Evolutionary conservation across 306 rosid genomes (phyloP), one percentile per base, ranked within the genome.

Genomic region (Fragaria vesca): DNA sequence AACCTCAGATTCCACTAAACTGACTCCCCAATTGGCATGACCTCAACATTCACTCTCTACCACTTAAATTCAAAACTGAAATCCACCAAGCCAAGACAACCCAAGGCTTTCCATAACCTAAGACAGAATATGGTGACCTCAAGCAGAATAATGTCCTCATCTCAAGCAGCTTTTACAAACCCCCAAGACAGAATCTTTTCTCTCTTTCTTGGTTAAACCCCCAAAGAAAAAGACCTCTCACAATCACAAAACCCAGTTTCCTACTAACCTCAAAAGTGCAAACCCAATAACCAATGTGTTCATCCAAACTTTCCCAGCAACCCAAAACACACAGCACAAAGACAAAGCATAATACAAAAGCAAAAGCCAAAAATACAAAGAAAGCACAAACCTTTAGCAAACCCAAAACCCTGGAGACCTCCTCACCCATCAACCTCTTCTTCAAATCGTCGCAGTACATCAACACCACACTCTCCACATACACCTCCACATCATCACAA

Each of bases 401-500:
- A 75, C 90, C 89, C 88, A 93, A 66, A 80, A 93, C 86, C 84
- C 87, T 91, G 24, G 95, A 81, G 82, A 93, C 96, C 73, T 78
- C 83, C 28, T 91, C 89, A 47, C 86, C 93, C 66, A 89, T 85
- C 68, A 87, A 69, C 79, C 87, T 88, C 72, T 28, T 78, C 87
- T 82, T 91, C 88, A 93, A 83, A 87, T 90, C 88, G 51, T 87
- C 90, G 55, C 60, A 76, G 54, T 93, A 91, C 98, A 93, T 93
- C 90, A 93, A 86, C 58, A 93, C 91, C 58, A 93, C 91, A 66
- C 90, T 85, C 65, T 93, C 98, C 40, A 91, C 93, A 47, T 93
- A 91, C 8, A 87, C 92, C 43, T 93, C 90, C 34, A 93, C 91
- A 52, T 93, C 95, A 58, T 93, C 97, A 72, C 98, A 93, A 66